Evolutionary conservation across 495 filamentous ascomycete genomes (phyloP), one percentile per base, ranked within the genome.

Genomic region (Stereocaulon alpinum): DNA sequence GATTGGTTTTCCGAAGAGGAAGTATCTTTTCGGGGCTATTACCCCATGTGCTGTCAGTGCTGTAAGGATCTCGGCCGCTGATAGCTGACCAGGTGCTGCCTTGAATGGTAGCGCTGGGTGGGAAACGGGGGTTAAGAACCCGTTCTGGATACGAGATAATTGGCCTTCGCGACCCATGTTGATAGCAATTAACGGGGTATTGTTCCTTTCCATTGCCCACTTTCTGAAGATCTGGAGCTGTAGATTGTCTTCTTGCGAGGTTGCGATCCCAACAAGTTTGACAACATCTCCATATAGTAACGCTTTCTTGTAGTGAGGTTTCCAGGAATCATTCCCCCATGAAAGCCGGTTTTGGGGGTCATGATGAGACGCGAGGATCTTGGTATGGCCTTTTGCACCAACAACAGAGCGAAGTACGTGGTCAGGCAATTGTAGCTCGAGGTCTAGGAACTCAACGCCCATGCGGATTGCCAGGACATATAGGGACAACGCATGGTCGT

Each of bases 361-460:
- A 68, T 97, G 92, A 71, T 97, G 92, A 0, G 92, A 96, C 17
- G 93, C 91, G 60, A 99, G 93, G 67, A 99, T 87, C 63, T 83
- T 85, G 12, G 86, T 85, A 62, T 80, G 77, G 12, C 86, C 85
- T 70, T 88, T 90, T 29, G 79, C 76, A 41, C 81, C 78, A 1
- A 82, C 78, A 20, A 95, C 79, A 32, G 79, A 74, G 27, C 82
- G 74, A 20, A 93, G 76, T 57, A 95, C 68, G 24, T 82, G 70
- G 30, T 89, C 82, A 0, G 92, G 87, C 74, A 91, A 87, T 1
- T 86, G 85, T 69, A 97, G 87, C 68, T 99, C 93, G 22, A 99
- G 74, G 70, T 99, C 93, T 24, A 99, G 76, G 66, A 91, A 99
- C 64, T 97, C 94, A 18, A 91, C 80, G 0, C 88, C 91, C 63